Percentiles rank a stretch among this genome's conserved stretches.
Evolutionary conservation across 768 basidiomycete species (phyloP).

Genomic region (Panaeolus cyanescens): DNA sequence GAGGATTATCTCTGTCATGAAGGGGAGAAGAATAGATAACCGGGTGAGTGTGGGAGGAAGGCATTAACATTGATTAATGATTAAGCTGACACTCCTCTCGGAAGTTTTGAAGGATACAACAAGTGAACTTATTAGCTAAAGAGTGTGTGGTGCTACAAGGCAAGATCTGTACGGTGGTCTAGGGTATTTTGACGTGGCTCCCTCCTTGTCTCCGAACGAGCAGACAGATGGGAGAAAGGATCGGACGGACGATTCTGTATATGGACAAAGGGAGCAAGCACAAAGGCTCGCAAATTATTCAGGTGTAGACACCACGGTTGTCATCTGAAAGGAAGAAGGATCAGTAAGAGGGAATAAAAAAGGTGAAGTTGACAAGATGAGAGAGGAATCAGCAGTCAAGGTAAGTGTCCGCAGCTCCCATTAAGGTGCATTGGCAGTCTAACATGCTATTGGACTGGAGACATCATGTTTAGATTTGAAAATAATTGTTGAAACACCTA

Average conservation of each 20-base stretch:
- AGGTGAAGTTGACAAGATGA: constrained; percentile 1
- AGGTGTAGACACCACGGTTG: not conserved
- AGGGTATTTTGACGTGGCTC: constrained; percentile 3
- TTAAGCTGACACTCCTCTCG: not conserved
- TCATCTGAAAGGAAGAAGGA: constrained; percentile 15
- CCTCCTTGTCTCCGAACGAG: constrained; percentile 3
- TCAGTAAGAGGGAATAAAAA: constrained; percentile 14
- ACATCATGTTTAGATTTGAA: constrained; percentile 32
- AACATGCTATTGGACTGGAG: constrained; percentile 48
- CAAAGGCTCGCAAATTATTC: not conserved
- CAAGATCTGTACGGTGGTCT: not conserved
- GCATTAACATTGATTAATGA: not conserved
- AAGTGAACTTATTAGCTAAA: not conserved
- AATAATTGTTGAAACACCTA: not conserved
- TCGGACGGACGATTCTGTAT: not conserved
- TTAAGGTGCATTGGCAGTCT: constrained; percentile 47
- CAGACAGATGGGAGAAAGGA: constrained; percentile 1
- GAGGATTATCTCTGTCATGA: not conserved
- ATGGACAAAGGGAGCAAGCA: constrained; percentile 2
- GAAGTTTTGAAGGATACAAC: not conserved
- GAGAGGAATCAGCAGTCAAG: constrained; percentile 33
- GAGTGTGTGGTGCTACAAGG: not conserved
- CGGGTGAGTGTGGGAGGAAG: not conserved
- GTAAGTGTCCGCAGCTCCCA: constrained; percentile 42
- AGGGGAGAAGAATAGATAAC: not conserved